Evolutionary conservation across 495 filamentous ascomycete species (phyloP), one percentile per base, ranked within the genome.

Genomic region (Penicillium crystallinum): DNA sequence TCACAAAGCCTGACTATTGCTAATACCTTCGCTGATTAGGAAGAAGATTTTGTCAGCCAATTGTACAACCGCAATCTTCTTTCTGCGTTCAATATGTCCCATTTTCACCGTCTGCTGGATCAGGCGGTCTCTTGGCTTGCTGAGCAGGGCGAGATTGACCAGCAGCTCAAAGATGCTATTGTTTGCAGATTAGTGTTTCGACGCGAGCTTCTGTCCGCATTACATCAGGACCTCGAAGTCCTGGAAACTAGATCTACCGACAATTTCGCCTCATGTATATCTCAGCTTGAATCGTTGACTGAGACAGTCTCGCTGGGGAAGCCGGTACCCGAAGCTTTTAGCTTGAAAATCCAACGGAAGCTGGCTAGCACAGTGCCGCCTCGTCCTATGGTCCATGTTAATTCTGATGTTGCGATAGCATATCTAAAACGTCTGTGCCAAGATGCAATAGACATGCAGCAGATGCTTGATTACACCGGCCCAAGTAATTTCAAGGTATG

Each of bases 31-130:
- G 15, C 52, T 7, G 19, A 34, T 19, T 41, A 95, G 88, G 93
- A 98, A 71, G 93, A 98, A 70, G 93, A 98, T 60, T 97, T 97
- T 57, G 87, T 91, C 19, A 89, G 88, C 4, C 90, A 95, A 64
- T 82, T 91, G 0, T 97, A 92, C 65, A 86, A 90, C 55, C 81
- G 91, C 23, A 79, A 77, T 36, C 77, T 99, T 0, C 71, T 97
- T 23, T 79, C 84, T 31, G 66, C 77, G 5, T 76, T 91, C 33
- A 76, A 83, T 27, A 59, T 67, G 6, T 68, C 73, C 5, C 73
- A 80, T 9, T 81, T 92, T 36, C 62, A 79, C 19, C 64, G 71
- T n/a, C 59, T 86, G 29, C 67, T 96, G 36, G 72, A 81, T 38
- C 67, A 81, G 38, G 88, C 87, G 23, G 56, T 82, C 14, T 58